Conservation (phyloP, 2,329 filamentous ascomycete genomes). For the Colletotrichum sp. region DNA sequence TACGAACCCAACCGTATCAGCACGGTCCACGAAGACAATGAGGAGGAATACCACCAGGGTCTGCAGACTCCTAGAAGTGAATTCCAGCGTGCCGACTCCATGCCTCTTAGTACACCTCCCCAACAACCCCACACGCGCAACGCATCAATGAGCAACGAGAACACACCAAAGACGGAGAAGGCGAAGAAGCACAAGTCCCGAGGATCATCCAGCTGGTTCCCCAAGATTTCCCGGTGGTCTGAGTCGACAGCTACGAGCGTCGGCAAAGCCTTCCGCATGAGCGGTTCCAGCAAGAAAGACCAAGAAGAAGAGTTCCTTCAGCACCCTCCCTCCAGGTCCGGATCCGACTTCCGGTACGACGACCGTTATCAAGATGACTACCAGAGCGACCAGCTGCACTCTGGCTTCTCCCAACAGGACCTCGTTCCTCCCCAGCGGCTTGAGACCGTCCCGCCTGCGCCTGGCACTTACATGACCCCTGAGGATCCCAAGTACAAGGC, state of each 20-base stretch:
- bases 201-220: constrained; percentile 78
- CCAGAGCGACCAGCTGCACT: constrained; percentile 65
- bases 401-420: constrained; percentile 60
- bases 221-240: constrained; percentile 96
- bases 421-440: constrained; percentile 32
- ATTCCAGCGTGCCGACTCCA: constrained; percentile 55
- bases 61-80: constrained; percentile 64
- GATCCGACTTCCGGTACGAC: constrained; percentile 75
- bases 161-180: constrained; percentile 78
- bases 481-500: constrained; percentile 83
- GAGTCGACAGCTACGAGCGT: constrained; percentile 93
- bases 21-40: constrained; percentile 84
- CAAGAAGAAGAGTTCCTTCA: constrained; percentile 66
- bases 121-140: constrained; percentile 46
- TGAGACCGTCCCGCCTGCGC: constrained; percentile 33
- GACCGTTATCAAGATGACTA: constrained; percentile 61
- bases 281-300: constrained; percentile 60
- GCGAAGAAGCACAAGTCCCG: constrained; percentile 88
- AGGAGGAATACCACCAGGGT: constrained; percentile 69
- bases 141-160: constrained; percentile 72
- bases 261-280: constrained; percentile 76
- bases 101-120: constrained; percentile 64
- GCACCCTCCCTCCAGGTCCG: constrained; percentile 73
- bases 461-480: constrained; percentile 59
- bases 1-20: constrained; percentile 75